These are phyloP conservation scores for Helicocarpus griseus DNA, from an alignment of 2,329 filamentous ascomycete genomes.

Conservation along the genomic window DNA sequence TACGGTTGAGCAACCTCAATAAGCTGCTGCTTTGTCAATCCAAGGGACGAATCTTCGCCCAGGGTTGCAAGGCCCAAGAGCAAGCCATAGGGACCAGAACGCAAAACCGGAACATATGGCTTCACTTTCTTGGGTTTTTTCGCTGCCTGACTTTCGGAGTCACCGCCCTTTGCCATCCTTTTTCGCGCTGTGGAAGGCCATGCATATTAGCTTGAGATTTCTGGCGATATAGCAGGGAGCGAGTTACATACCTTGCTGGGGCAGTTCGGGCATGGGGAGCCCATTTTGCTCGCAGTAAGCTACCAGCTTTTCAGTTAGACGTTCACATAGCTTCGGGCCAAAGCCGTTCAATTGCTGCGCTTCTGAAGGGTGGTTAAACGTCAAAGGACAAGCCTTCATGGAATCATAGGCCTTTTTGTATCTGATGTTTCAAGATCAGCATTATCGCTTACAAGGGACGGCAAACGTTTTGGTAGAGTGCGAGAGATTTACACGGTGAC, in stretches of 20 bases:
- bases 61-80: conserved; percentile 56
- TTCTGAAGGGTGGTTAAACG: conserved; percentile 62
- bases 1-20: conserved; percentile 61
- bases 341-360: conserved; percentile 64
- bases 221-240: background rate
- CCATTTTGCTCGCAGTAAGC: conserved; percentile 56
- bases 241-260: conserved; percentile 31
- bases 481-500: conserved; percentile 38
- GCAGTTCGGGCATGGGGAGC: conserved; percentile 55
- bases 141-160: conserved; percentile 26
- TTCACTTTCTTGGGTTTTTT: conserved; percentile 52
- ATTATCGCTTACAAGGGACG: background rate
- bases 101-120: conserved; percentile 60
- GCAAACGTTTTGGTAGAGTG: background rate
- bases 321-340: conserved; percentile 60
- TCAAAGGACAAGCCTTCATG: conserved; percentile 62
- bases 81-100: conserved; percentile 67
- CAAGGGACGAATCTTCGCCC: conserved; percentile 44
- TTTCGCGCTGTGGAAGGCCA: conserved; percentile 17
- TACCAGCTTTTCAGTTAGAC: conserved; percentile 51
- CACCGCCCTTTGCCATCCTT: conserved; percentile 21
- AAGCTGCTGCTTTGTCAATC: conserved; percentile 58
- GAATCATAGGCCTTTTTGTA: conserved; percentile 71
- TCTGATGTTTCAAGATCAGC: conserved; percentile 24
- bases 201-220: background rate